These are phyloP conservation scores for Parachlorella kessleri DNA, from an alignment of 139 green algal genomes.

Conservation along the genomic window DNA sequence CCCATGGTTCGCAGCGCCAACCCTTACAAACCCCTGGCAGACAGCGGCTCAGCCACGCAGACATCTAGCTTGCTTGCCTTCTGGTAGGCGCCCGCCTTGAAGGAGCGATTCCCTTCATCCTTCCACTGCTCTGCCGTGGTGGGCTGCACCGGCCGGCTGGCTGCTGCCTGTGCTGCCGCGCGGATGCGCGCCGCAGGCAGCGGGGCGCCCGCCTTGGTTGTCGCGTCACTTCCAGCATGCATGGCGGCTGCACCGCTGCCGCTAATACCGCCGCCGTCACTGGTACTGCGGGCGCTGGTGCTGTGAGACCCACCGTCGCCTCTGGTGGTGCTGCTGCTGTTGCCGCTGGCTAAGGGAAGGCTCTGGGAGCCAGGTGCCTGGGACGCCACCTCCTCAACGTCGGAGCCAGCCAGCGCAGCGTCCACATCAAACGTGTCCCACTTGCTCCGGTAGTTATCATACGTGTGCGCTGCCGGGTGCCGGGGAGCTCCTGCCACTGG, in stretches of 20 bases:
- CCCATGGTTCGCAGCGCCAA: no score
- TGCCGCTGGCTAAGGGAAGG: no score
- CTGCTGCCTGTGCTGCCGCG: no score
- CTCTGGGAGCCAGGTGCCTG: no score
- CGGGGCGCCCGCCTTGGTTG: no score
- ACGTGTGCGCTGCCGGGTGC: slow-evolving; percentile 67
- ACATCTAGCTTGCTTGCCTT: no score
- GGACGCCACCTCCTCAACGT: slow-evolving; percentile 21
- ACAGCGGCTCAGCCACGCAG: no score
- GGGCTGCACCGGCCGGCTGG: no score
- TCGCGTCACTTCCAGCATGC: no score
- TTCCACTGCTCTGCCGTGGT: slow-evolving; percentile 57
- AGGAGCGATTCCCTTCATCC: slow-evolving; percentile 70
- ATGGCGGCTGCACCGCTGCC: slow-evolving; percentile 24
- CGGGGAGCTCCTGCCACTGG: slow-evolving; percentile 39
- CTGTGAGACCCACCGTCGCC: background rate
- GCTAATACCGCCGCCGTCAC: background rate
- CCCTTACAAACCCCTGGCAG: no score
- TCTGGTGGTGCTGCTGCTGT: no score
- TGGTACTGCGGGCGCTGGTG: background rate
- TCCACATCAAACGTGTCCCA: slow-evolving; percentile 81
- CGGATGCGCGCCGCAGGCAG: no score
- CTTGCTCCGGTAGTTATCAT: slow-evolving; percentile 60
- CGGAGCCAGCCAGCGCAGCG: slow-evolving; percentile 45
- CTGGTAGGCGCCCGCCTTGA: slow-evolving; percentile 53